A percentile compares a stretch with the other conserved stretches of the same genome.
Conservation (phyloP, 352 stramenopile genomes). For the Pythium sukuiense region DNA sequence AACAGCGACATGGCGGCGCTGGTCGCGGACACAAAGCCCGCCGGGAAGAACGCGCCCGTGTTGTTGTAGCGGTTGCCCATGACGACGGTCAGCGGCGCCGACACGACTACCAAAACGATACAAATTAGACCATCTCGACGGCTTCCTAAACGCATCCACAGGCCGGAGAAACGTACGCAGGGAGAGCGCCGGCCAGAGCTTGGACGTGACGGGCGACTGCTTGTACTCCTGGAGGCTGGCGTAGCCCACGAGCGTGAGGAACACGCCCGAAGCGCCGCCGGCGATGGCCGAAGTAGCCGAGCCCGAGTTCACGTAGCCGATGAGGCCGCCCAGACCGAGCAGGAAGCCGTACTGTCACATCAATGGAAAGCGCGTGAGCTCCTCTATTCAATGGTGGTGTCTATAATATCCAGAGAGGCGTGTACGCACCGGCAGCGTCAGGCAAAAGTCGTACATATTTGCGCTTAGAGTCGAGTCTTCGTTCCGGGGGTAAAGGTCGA, state of each 20-base stretch:
- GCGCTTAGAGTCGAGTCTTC: not conserved
- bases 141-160: not conserved
- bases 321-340: conserved; percentile 64
- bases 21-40: conserved; percentile 56
- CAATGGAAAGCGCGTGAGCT: conserved; percentile 14
- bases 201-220: conserved; percentile 76
- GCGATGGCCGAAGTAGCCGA: conserved; percentile 66
- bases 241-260: conserved; percentile 81
- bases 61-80: conserved; percentile 80
- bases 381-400: conserved; percentile 23
- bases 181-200: conserved; percentile 74
- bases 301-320: conserved; percentile 77
- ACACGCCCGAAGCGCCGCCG: conserved; percentile 60
- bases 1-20: conserved; percentile 81
- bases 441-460: conserved; percentile 87
- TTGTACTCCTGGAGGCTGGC: conserved; percentile 85
- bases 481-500: conserved; percentile 13
- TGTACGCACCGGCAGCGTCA: conserved; percentile 79
- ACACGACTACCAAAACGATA: conserved; percentile 37
- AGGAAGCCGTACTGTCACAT: conserved; percentile 67
- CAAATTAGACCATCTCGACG: not conserved
- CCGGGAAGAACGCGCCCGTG: conserved; percentile 71
- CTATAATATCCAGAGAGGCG: not conserved
- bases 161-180: conserved; percentile 28
- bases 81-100: conserved; percentile 62